Evolutionary conservation across 306 rosid species (phyloP), one percentile per base, ranked within the genome.

Genomic region (Quercus engelmannii): DNA sequence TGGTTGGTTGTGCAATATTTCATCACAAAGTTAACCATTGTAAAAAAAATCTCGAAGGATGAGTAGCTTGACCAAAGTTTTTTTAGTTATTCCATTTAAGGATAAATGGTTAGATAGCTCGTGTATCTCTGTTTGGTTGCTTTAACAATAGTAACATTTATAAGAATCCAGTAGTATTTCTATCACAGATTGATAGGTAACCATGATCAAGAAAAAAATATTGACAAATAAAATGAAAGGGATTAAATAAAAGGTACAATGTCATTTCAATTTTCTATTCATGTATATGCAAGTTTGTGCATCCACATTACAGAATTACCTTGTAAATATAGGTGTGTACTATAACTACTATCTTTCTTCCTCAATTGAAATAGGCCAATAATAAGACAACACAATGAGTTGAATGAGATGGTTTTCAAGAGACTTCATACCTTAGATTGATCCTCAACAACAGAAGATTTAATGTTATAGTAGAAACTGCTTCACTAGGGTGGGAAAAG

Each of bases 51-150:
- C 78, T 76, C 55, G 18, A 63, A 74, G 67, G 70, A 80, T 74
- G 80, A 41, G 38, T 54, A 55, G 8, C 71, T 74, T 80, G 76
- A 71, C 67, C 73, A 25, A 70, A 68, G 74, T 6, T 82, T 87
- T 84, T 74, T 72, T 61, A 55, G 79, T 86, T 87, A 77, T 85
- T 35, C 81, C 87, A 77, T 43, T 68, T 15, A 59, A 33, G 69
- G 83, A 80, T 71, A 79, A 73, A 77, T 68, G 33, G 76, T 78
- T 67, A 70, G 85, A 80, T 56, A 26, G 46, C 46, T 56, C 19
- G 56, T 64, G 81, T 13, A 78, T 79, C 71, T 79, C 81, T 90
- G 74, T 87, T 84, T 63, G 78, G 81, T 63, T 88, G 92, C 91
- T 87, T 88, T 82, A 81, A 74, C 76, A 23, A 64, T 33, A 49